Conservation (phyloP, 345 rosid species). For the Eucalyptus urophylla region DNA sequence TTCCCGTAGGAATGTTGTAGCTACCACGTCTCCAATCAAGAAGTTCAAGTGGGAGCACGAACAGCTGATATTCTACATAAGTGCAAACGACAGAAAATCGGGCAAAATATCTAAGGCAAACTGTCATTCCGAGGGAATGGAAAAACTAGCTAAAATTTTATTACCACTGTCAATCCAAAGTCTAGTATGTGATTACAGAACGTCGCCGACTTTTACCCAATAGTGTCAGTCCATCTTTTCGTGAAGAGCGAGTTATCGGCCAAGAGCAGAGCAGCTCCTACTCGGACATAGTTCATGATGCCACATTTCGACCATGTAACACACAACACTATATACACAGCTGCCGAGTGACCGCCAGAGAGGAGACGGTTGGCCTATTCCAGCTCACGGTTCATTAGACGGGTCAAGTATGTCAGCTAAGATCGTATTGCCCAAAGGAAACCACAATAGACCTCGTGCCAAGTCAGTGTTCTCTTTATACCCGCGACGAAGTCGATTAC, state of each 20-base stretch:
- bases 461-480: not conserved
- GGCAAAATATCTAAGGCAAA: not conserved
- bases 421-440: not conserved
- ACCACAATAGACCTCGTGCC: not conserved
- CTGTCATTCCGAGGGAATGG: not conserved
- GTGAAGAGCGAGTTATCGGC: not conserved
- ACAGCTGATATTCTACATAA: not conserved
- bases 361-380: not conserved
- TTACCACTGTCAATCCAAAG: not conserved
- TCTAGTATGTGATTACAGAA: not conserved
- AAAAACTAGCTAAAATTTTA: not conserved
- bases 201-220: not conserved
- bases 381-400: not conserved
- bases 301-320: not conserved
- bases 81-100: not conserved
- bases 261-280: not conserved
- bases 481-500: not conserved
- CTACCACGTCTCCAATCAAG: not conserved
- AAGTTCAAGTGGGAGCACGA: not conserved
- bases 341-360: not conserved
- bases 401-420: not conserved
- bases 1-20: not conserved
- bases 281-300: not conserved
- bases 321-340: not conserved
- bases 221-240: not conserved